Evolutionary conservation across 2,329 filamentous ascomycete species (phyloP).

Genomic region (Cercospora beticola): DNA sequence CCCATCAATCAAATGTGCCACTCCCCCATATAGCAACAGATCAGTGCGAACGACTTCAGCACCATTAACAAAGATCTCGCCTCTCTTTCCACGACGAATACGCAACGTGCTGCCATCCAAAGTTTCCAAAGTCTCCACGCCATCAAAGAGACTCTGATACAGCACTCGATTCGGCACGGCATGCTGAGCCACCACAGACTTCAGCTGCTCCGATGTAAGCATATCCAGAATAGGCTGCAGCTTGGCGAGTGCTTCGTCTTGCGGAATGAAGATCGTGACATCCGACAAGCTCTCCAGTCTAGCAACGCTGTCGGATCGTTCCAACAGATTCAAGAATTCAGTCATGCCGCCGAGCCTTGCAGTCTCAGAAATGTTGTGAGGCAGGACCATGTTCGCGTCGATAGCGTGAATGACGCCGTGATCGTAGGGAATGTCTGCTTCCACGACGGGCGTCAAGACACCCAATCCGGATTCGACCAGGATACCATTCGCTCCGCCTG

Average conservation of each 20-base stretch:
- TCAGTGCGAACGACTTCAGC: constrained; percentile 20
- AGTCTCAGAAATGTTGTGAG: constrained; percentile 27
- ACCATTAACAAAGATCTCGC: constrained; percentile 19
- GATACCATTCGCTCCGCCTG: neutral
- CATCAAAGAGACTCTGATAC: constrained; percentile 10
- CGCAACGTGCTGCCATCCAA: constrained; percentile 2
- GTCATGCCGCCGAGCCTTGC: constrained; percentile 14
- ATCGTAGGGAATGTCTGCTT: constrained; percentile 17
- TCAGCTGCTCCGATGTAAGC: constrained; percentile 17
- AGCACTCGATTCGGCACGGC: constrained; percentile 20
- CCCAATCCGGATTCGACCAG: constrained; percentile 23
- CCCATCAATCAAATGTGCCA: constrained; percentile 24
- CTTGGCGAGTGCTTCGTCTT: constrained; percentile 18
- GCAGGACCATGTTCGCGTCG: constrained; percentile 23
- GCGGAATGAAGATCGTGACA: constrained; percentile 24
- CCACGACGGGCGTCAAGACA: constrained; percentile 14
- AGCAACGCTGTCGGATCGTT: constrained; percentile 8
- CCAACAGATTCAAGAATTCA: constrained; percentile 19
- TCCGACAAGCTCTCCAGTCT: constrained; percentile 21
- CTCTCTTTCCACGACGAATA: constrained; percentile 6
- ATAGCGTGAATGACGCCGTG: constrained; percentile 24
- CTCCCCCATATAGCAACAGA: constrained; percentile 24
- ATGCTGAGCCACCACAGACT: constrained; percentile 20
- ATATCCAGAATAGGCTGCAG: constrained; percentile 11
- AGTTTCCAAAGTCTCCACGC: neutral